Percentiles rank a stretch among this genome's conserved stretches.
Evolutionary conservation across 106 monocot species (phyloP).

Genomic region (Xerophyta viscosa): DNA sequence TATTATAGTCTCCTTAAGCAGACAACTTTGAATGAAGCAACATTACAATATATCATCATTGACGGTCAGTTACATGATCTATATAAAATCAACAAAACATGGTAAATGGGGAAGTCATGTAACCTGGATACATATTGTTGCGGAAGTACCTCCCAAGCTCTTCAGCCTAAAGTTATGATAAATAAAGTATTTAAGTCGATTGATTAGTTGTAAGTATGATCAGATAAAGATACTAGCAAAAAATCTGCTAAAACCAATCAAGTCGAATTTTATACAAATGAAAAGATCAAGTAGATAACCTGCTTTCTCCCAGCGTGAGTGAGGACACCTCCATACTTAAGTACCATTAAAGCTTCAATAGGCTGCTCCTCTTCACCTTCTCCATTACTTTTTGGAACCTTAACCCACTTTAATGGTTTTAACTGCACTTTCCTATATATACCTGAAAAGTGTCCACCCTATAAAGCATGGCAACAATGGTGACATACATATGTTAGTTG

Average conservation of each 20-base stretch:
- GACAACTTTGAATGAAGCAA: too few relatives aligned
- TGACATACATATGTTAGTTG: too few relatives aligned
- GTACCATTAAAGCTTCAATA: constrained; percentile 95
- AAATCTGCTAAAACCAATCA: background rate
- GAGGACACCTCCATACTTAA: constrained; percentile 98
- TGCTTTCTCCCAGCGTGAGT: constrained; percentile 99
- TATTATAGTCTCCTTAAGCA: too few relatives aligned
- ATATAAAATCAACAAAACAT: background rate
- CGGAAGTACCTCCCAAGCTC: constrained; percentile 94
- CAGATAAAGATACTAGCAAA: too few relatives aligned
- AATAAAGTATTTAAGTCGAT: background rate
- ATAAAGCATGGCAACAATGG: constrained; percentile 5
- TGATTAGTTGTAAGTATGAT: background rate
- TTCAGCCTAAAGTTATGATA: constrained; percentile 61
- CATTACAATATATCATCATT: background rate
- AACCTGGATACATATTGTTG: constrained; percentile 99
- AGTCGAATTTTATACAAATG: background rate
- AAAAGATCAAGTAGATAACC: constrained; percentile 42
- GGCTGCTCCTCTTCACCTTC: constrained; percentile 85
- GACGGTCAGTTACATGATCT: background rate
- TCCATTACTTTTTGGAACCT: constrained; percentile 61
- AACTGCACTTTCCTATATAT: constrained; percentile 98
- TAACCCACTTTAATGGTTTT: constrained; percentile 85
- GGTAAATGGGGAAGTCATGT: background rate
- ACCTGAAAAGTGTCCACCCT: constrained; percentile 98